Evolutionary conservation across 202 grass and related monocot species (phyloP).

Genomic region (Hordeum pubiflorum): DNA sequence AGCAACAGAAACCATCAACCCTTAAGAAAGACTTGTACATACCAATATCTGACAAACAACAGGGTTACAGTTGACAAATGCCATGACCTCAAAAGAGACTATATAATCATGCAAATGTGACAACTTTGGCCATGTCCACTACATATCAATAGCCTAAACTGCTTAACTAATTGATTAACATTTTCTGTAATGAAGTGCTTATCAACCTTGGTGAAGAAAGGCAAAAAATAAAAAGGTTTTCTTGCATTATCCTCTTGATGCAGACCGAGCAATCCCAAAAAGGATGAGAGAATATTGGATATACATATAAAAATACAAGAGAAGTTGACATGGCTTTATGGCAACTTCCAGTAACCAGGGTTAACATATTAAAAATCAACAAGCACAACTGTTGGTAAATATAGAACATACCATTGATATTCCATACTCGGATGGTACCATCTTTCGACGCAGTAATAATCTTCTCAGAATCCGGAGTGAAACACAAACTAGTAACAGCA

Average conservation of each 20-base stretch:
- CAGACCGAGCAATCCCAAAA: background rate
- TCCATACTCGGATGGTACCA: conserved; percentile 83
- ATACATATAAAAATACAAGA: conserved; percentile 12
- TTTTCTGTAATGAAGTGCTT: background rate
- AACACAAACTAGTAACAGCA: conserved; percentile 85
- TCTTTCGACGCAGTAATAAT: conserved; percentile 93
- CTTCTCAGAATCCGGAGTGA: conserved; percentile 73
- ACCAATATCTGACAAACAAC: background rate
- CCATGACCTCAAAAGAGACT: background rate
- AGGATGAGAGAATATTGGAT: background rate
- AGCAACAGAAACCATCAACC: conserved; percentile 15
- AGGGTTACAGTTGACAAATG: background rate
- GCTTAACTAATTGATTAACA: background rate
- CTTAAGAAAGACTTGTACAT: background rate
- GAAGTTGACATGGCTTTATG: background rate
- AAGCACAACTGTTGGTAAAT: background rate
- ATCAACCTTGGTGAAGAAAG: background rate
- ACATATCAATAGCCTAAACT: background rate
- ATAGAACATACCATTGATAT: conserved; percentile 81
- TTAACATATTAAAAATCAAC: background rate
- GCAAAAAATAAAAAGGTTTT: background rate
- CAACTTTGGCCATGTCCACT: background rate
- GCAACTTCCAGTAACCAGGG: background rate
- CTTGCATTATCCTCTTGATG: background rate
- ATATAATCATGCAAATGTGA: background rate